A percentile compares a stretch with the other conserved stretches of the same genome.
phyloP scores from a whole-genome alignment of 176 grass and related monocot genomes.

The Secale cereale region DNA sequence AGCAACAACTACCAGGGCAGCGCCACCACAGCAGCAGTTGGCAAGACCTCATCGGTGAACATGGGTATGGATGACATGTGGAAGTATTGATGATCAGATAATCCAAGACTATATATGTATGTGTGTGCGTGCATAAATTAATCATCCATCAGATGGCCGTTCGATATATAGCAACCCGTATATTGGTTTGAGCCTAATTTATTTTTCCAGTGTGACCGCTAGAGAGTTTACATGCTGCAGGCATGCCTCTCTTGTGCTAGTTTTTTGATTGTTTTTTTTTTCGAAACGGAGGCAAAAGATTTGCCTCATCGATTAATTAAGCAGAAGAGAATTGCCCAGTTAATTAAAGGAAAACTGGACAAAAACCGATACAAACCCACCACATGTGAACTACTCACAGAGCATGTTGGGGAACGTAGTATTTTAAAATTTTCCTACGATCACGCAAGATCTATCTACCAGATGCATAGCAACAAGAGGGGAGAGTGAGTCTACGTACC shows the following conservation, averaged over 20 bases:
- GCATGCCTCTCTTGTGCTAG: neutral
- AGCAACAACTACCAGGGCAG: conserved; percentile 17
- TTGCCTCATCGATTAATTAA: no score
- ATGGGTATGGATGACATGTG: conserved; percentile 1
- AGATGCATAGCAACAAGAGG: no score
- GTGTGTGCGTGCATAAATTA: neutral
- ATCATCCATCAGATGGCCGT: neutral
- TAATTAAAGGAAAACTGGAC: no score
- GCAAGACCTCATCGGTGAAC: conserved; percentile 5
- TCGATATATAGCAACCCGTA: neutral
- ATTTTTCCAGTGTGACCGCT: neutral
- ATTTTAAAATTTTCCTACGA: no score
- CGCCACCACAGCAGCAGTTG: no score
- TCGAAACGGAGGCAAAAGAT: no score
- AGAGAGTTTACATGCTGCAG: neutral
- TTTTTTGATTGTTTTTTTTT: neutral
- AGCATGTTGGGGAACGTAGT: no score
- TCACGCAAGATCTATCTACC: no score
- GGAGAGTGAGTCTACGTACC: no score
- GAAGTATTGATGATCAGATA: neutral
- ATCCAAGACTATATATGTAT: neutral
- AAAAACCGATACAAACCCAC: no score
- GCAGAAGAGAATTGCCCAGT: no score
- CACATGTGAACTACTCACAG: no score
- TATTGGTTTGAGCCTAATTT: neutral